Evolutionary conservation across 345 rosid species (phyloP), one percentile per base, ranked within the genome.

Genomic region (Iberis pinnata): DNA sequence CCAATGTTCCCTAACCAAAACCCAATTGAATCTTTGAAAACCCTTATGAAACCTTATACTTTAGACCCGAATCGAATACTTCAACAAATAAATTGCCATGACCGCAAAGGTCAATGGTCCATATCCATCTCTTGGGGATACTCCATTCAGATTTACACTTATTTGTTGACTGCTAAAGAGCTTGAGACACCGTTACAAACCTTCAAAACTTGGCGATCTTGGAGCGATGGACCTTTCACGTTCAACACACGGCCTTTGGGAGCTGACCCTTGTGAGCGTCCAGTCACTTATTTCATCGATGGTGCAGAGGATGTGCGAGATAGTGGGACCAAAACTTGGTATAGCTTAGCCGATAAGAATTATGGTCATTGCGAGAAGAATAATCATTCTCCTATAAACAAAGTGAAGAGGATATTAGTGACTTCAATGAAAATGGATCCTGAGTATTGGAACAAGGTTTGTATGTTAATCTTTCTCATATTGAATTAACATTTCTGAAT

Each of bases 41-140:
- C 77, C 24, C 78, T 89, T n/a, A 62, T 68, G 49, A 24, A 35
- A 13, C 76, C 88, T 1, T 78, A 73, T 59, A 48, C 41, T 47
- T 24, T 65, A 6, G 97, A 89, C 71, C 84, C 84, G 1, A 33
- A 70, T 55, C 73, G 95, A 43, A 80, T 75, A 43, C 81, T 86
- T 18, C 97, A 89, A 43, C 95, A 82, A 41, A 41, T 63, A 22
- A 35, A 77, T 10, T 84, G 89, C 70, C 76, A 83, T 12, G 84
- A 89, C 60, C 25, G 7, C 3, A 70, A 52, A 52, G 74, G 82
- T 14, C 73, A 69, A 40, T 82, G 97, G 95, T 76, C 94, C 0
- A 47, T 86, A 35, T 76, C 87, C n/a, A 47, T 89, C 35, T 64
- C 97, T 5, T 89, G 95, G 95, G 97, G 97, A 31, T 86, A 86